Percentiles rank a stretch among this genome's conserved stretches.
phyloP scores from a whole-genome alignment of 352 stramenopile genomes.

The Phytophthora citrophthora region DNA sequence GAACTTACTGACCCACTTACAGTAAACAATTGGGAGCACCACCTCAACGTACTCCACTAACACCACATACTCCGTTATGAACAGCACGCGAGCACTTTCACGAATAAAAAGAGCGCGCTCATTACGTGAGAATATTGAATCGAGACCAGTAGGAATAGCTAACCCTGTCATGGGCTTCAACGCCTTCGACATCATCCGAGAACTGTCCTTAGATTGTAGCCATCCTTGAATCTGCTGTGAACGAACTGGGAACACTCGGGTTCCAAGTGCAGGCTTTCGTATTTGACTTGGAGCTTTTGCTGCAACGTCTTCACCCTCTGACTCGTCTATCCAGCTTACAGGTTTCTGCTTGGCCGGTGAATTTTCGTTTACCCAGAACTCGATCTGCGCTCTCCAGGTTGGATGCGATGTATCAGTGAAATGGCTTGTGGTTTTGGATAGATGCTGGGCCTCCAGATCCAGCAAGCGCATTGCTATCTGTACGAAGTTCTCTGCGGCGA shows the following conservation, averaged over 20 bases:
- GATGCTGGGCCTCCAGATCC: not conserved
- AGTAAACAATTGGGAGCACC: conserved; percentile 43
- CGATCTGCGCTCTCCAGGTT: conserved; percentile 2
- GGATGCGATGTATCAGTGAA: conserved; percentile 1
- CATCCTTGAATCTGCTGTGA: not conserved
- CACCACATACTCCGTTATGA: conserved; percentile 48
- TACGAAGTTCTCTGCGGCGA: conserved; percentile 20
- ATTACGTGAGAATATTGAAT: conserved; percentile 8
- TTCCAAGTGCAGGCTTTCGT: conserved; percentile 4
- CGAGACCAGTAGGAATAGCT: not conserved
- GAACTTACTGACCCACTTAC: conserved; percentile 10
- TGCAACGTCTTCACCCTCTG: not conserved
- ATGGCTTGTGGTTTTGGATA: not conserved
- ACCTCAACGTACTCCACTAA: conserved; percentile 53
- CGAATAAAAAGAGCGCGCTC: conserved; percentile 32
- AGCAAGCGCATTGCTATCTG: conserved; percentile 21
- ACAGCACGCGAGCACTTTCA: conserved; percentile 30
- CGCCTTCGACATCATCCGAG: not conserved
- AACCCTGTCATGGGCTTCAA: not conserved
- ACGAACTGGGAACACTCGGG: not conserved
- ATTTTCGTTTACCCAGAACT: conserved; percentile 4
- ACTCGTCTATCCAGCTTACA: not conserved
- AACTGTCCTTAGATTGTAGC: not conserved
- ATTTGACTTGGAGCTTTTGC: conserved; percentile 1
- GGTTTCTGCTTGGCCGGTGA: not conserved